Conservation (phyloP, 2,329 filamentous ascomycete species). For the Alternaria sp. region DNA sequence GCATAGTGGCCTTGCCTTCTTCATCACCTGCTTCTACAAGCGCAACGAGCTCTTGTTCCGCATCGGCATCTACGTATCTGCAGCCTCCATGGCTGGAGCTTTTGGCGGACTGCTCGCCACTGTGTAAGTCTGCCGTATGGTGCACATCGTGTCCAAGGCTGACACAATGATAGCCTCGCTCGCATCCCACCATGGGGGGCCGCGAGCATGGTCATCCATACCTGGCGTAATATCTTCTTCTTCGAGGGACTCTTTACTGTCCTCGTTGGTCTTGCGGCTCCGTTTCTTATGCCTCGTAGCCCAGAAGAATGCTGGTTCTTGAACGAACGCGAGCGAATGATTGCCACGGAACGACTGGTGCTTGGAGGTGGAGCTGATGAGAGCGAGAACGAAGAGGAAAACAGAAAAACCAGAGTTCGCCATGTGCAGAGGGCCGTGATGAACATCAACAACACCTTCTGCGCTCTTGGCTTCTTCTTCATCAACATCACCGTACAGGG, state of each 20-base stretch:
- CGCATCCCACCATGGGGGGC: constrained; percentile 63
- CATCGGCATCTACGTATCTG: constrained; percentile 64
- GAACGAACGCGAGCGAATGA: constrained; percentile 61
- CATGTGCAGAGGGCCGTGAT: constrained; percentile 62
- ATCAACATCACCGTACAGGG: constrained; percentile 68
- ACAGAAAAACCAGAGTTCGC: constrained; percentile 55
- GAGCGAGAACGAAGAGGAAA: no score
- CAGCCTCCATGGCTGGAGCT: constrained; percentile 64
- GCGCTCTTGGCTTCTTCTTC: constrained; percentile 65
- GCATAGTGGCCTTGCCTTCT: constrained; percentile 62
- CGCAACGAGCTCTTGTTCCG: constrained; percentile 64
- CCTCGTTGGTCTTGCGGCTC: constrained; percentile 58
- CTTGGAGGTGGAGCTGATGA: constrained; percentile 58
- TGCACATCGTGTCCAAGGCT: neutral
- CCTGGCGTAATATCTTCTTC: constrained; percentile 64
- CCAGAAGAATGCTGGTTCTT: constrained; percentile 61
- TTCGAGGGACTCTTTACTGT: constrained; percentile 67
- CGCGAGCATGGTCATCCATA: constrained; percentile 54
- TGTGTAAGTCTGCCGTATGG: constrained; percentile 48
- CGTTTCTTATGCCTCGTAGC: constrained; percentile 61
- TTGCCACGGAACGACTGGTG: constrained; percentile 62
- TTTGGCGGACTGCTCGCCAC: constrained; percentile 67
- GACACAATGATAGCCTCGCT: constrained; percentile 29
- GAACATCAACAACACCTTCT: constrained; percentile 68
- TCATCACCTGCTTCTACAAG: constrained; percentile 65